Evolutionary conservation across 2,329 filamentous ascomycete genomes (phyloP), one percentile per base, ranked within the genome.

Genomic region (Epichloe gansuensis): DNA sequence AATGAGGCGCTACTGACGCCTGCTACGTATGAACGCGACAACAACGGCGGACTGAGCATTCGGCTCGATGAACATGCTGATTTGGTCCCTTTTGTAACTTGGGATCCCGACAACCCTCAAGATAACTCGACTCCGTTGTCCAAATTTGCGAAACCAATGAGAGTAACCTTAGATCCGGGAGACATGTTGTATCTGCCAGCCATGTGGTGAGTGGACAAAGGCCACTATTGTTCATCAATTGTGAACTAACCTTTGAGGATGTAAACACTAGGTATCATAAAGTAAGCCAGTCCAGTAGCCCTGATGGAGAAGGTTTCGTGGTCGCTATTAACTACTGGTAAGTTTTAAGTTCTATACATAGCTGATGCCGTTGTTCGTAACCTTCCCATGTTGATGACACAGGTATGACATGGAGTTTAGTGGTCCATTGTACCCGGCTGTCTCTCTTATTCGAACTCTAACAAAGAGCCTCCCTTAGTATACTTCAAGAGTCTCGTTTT

Each of bases 161-260:
- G 76, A n/a, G 81, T 91, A 1, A 86, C 82, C 0, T 67, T 93
- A 3, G 66, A 83, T 1, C 77, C 82, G 9, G 87, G 87, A 0
- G 88, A 93, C 63, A 88, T 93, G 82, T 66, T 93, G 15, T 93
- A 93, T 67, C 70, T 93, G 34, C 88, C 88, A 6, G 82, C 85
- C 5, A 78, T 91, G 74, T 93, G 88, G 88, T 86, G 57, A 65
- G 75, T 64, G 28, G 2, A 17, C 34, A 41, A 9, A 7, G 3
- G 21, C 15, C 15, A 37, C 17, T 4, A 34, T 4, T 31, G 11
- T 37, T 25, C 38, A 11, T 42, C 48, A 44, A 21, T 38, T 11
- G 13, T 12, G 12, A 23, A 28, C 50, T 28, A 41, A 43, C 39
- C 9, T 41, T 25, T 17, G 31, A 6, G 5, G 12, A 25, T 42